Base-by-base conservation (phyloP, 345 rosid species). In the Anacardium occidentale region DNA sequence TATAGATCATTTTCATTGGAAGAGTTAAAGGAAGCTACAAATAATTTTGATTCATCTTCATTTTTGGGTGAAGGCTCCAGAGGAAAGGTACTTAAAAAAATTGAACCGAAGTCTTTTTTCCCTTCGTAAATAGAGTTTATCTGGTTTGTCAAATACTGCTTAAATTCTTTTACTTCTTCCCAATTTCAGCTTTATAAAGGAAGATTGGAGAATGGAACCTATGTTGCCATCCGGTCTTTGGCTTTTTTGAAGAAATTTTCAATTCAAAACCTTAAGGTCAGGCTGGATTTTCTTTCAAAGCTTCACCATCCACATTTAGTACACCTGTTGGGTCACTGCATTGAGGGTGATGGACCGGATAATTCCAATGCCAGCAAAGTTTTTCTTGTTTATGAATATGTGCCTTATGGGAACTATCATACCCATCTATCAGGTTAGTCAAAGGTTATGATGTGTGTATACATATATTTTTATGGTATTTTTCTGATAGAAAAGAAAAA, bases 301-400 rank as follows among this genome's bases (percentile, higher is more conserved):
- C 92, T 95, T 75, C 92, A 90, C 51, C 99, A 94, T 83, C 97
- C 97, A 73, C 90, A 94, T 82, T 83, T 94, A 77, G 97, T 94
- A 62, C 76, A 81, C 80, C 80, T 92, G 70, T 74, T 92, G 87
- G 99, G 99, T 64, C 89, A 94, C 77, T 94, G 99, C 80, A 81
- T 83, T 64, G 86, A 86, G 63, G 72, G 73, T 70, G 74, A 82
- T 18, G 78, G 76, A 65, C 86, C 80, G 55, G 85, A 88, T 67
- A 89, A 88, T 71, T 78, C 76, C 75, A 66, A 55, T 71, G 76
- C 79, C 51, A 81, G 62, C 74, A 82, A 80, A 74, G 85, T 90
- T 76, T 88, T 88, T 78, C 94, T 92, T 50, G 79, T 95, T n/a
- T 83, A 95, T 67, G 99, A 95, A 79, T 91, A 85, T 42, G 74